phyloP scores from a whole-genome alignment of 495 filamentous ascomycete species.

The Clohesyomyces aquaticus region DNA sequence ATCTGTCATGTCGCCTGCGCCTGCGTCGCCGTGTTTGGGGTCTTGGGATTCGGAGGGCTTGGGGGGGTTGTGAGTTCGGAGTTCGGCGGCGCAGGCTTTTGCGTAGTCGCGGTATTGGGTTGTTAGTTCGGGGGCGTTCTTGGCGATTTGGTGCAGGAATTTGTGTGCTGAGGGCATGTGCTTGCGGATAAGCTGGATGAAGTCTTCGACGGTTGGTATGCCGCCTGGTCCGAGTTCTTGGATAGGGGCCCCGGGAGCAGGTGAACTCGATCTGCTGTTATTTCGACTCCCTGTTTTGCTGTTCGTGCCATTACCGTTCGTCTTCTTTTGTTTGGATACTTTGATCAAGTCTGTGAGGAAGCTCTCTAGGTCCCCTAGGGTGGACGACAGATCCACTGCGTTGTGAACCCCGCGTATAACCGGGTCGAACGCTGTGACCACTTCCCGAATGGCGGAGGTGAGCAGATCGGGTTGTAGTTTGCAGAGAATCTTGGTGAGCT shows the following conservation, averaged over 20 bases:
- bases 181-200: conserved; percentile 57
- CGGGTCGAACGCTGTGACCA: conserved; percentile 64
- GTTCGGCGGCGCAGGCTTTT: conserved; percentile 48
- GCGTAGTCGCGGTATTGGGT: conserved; percentile 56
- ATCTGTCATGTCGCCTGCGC: conserved; percentile 52
- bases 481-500: conserved; percentile 61
- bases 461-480: conserved; percentile 62
- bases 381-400: conserved; percentile 63
- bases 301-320: conserved; percentile 21
- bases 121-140: conserved; percentile 62
- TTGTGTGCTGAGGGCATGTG: conserved; percentile 60
- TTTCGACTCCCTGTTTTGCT: background rate
- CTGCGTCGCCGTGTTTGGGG: conserved; percentile 18
- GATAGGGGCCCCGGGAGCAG: conserved; percentile 38
- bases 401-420: conserved; percentile 67
- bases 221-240: conserved; percentile 3
- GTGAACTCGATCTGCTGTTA: conserved; percentile 20
- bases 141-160: conserved; percentile 65
- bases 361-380: conserved; percentile 58
- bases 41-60: background rate
- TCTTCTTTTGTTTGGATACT: conserved; percentile 44
- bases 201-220: conserved; percentile 64
- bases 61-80: conserved; percentile 36
- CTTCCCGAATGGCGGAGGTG: conserved; percentile 60
- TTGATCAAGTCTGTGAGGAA: conserved; percentile 66